A percentile compares a stretch with the other conserved stretches of the same genome.
These are phyloP conservation scores for Quercus rubra DNA, from an alignment of 306 rosid genomes.

Conservation along the genomic window DNA sequence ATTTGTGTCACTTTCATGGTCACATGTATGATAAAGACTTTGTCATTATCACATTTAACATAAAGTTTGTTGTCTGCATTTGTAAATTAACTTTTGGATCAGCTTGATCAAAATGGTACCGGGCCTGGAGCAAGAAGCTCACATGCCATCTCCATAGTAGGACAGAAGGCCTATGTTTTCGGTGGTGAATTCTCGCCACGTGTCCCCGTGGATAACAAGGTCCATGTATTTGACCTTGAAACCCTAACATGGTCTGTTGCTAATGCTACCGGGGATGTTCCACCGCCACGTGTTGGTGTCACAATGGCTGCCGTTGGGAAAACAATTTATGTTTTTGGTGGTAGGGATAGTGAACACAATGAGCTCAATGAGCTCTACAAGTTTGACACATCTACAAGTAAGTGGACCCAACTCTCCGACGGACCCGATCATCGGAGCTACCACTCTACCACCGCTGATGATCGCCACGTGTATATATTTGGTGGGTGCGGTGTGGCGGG, in stretches of 20 bases:
- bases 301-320: slow-evolving; percentile 58
- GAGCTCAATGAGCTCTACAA: slow-evolving; percentile 80
- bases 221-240: slow-evolving; percentile 63
- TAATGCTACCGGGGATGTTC: slow-evolving; percentile 43
- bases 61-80: background rate
- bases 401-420: slow-evolving; percentile 64
- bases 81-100: background rate
- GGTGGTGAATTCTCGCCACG: slow-evolving; percentile 91
- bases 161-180: slow-evolving; percentile 67
- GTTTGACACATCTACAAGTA: slow-evolving; percentile 57
- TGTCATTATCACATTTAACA: background rate
- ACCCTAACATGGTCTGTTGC: slow-evolving; percentile 62
- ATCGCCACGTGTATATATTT: slow-evolving; percentile 48
- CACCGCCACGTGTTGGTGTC: slow-evolving; percentile 89
- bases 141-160: slow-evolving; percentile 74
- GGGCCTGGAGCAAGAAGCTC: slow-evolving; percentile 91
- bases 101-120: slow-evolving; percentile 67
- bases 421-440: slow-evolving; percentile 79
- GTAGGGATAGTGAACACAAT: slow-evolving; percentile 70
- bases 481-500: slow-evolving; percentile 82
- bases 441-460: slow-evolving; percentile 58
- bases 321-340: slow-evolving; percentile 78
- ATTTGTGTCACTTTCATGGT: background rate
- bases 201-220: slow-evolving; percentile 72
- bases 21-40: background rate